phyloP scores from a whole-genome alignment of 768 basidiomycete species.

The Cystobasidium onofrii region DNA sequence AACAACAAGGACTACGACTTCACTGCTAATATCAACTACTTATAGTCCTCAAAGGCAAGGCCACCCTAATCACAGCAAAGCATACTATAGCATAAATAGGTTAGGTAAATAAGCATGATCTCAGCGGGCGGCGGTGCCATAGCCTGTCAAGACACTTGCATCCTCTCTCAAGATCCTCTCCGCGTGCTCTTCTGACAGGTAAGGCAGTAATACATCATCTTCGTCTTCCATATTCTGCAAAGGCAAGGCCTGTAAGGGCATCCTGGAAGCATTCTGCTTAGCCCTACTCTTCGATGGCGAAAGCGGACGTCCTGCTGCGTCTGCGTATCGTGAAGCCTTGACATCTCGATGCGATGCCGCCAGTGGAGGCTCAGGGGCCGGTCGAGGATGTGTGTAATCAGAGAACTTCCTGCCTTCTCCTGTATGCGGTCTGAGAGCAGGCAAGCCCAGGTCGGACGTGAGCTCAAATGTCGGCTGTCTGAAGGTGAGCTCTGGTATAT shows the following conservation, averaged over 20 bases:
- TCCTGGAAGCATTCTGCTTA: not conserved
- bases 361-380: not conserved
- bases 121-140: not conserved
- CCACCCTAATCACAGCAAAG: not conserved
- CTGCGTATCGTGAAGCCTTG: not conserved
- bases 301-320: not conserved
- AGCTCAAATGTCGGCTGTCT: not conserved
- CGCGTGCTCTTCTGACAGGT: slow-evolving; percentile 5
- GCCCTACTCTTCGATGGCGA: slow-evolving; percentile 3
- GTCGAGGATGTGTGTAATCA: not conserved
- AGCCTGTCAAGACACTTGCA: not conserved
- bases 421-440: not conserved
- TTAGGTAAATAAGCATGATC: not conserved
- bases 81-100: not conserved
- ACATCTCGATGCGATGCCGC: not conserved
- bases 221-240: slow-evolving; percentile 1
- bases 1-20: not conserved
- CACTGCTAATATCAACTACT: not conserved
- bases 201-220: not conserved
- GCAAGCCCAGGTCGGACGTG: not conserved
- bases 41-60: not conserved
- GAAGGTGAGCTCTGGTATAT: not conserved
- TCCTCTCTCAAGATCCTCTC: not conserved
- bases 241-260: not conserved
- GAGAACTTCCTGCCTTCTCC: not conserved